phyloP scores from a whole-genome alignment of 2,329 filamentous ascomycete genomes.

The Colletotrichum costaricense region DNA sequence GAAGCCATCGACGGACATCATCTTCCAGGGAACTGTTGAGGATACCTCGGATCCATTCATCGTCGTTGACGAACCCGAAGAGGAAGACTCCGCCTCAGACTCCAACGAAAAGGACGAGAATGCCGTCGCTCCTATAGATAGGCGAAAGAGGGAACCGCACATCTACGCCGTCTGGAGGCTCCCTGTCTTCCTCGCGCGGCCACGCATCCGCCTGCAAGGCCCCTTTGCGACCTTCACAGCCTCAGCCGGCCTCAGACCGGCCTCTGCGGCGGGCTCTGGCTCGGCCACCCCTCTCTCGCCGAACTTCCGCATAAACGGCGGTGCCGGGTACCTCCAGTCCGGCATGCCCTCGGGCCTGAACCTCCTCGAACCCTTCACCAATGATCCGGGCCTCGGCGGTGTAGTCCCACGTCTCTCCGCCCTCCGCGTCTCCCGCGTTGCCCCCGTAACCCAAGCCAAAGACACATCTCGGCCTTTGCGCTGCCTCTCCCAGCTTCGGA shows the following conservation, averaged over 20 bases:
- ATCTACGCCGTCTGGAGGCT: slow-evolving; percentile 71
- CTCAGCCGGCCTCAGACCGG: slow-evolving; percentile 68
- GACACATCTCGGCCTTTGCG: slow-evolving; percentile 73
- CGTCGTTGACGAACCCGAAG: slow-evolving; percentile 55
- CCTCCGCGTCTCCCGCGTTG: slow-evolving; percentile 78
- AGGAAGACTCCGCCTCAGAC: slow-evolving; percentile 41
- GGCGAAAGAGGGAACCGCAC: slow-evolving; percentile 46
- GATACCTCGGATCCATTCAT: slow-evolving; percentile 63
- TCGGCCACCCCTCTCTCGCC: slow-evolving; percentile 25
- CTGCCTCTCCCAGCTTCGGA: slow-evolving; percentile 70
- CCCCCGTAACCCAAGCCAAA: slow-evolving; percentile 72
- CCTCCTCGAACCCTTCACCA: slow-evolving; percentile 78
- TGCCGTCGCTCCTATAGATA: slow-evolving; percentile 36
- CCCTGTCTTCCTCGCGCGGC: slow-evolving; percentile 67
- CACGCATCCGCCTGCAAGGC: slow-evolving; percentile 73
- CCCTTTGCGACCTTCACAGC: slow-evolving; percentile 75
- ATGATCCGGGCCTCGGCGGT: slow-evolving; percentile 72
- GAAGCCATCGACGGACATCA: slow-evolving; percentile 64
- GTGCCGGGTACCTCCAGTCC: slow-evolving; percentile 76
- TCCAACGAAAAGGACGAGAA: slow-evolving; percentile 37
- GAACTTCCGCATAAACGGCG: slow-evolving; percentile 40
- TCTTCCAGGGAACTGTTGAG: slow-evolving; percentile 67
- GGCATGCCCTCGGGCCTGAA: slow-evolving; percentile 78
- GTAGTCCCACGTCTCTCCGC: slow-evolving; percentile 77
- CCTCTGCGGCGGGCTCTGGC: slow-evolving; percentile 51